Evolutionary conservation across 2,329 filamentous ascomycete species (phyloP).

Genomic region (Aspergillus sp.): DNA sequence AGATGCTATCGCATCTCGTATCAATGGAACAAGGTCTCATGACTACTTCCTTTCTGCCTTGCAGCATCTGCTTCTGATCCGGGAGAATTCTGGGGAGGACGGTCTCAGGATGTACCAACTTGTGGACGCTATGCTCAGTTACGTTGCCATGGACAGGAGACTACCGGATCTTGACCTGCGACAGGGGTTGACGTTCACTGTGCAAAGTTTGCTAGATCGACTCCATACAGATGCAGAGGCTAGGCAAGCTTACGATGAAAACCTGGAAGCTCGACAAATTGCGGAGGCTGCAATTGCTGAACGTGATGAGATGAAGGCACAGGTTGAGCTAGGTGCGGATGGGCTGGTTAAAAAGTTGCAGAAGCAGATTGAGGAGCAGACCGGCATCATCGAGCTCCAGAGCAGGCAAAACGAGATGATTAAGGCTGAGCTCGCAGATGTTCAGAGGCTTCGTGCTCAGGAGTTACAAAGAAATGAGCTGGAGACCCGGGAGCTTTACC

Average conservation of each 20-base stretch:
- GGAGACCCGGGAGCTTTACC: conserved; percentile 92
- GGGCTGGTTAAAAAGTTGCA: conserved; percentile 91
- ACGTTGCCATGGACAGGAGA: conserved; percentile 96
- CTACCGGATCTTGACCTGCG: conserved; percentile 97
- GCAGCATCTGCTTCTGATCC: conserved; percentile 90
- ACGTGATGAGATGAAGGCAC: conserved; percentile 87
- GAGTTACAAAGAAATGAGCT: conserved; percentile 93
- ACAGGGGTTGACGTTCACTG: conserved; percentile 95
- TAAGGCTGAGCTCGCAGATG: conserved; percentile 83
- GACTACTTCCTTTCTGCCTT: conserved; percentile 96
- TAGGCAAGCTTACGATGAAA: conserved; percentile 86
- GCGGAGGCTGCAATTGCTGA: conserved; percentile 95
- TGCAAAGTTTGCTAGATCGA: conserved; percentile 92
- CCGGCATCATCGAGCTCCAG: conserved; percentile 86
- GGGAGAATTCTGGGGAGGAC: conserved; percentile 89
- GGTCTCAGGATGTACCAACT: conserved; percentile 94
- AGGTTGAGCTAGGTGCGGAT: conserved; percentile 87
- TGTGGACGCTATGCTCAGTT: conserved; percentile 97
- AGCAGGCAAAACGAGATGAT: conserved; percentile 80
- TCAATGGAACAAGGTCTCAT: conserved; percentile 79
- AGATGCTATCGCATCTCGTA: conserved; percentile 83
- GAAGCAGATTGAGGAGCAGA: conserved; percentile 89
- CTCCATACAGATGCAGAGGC: conserved; percentile 96
- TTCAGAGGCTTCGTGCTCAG: conserved; percentile 82
- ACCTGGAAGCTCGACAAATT: conserved; percentile 84